phyloP scores from a whole-genome alignment of 768 basidiomycete genomes.

The Coprinopsis cinerea region DNA sequence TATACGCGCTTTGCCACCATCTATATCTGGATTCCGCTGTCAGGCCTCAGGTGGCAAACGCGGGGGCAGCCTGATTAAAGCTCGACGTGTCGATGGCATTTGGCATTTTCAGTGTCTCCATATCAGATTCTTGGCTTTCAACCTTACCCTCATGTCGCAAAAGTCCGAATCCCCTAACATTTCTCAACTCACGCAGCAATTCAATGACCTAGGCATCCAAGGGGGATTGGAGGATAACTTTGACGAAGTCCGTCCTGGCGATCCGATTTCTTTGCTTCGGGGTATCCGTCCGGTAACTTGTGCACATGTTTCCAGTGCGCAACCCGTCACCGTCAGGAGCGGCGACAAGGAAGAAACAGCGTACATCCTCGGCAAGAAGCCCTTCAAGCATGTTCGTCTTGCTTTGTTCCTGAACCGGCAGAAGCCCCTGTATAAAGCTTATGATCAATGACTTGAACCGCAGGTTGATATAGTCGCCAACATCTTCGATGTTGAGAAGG shows the following conservation, averaged over 20 bases:
- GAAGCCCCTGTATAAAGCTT: not conserved
- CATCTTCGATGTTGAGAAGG: not conserved
- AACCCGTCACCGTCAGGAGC: not conserved
- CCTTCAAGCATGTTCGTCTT: not conserved
- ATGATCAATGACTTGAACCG: not conserved
- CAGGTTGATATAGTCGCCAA: conserved; percentile 1
- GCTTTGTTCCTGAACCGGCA: not conserved
- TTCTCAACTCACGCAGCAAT: not conserved
- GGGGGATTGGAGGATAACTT: not conserved
- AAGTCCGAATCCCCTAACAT: not conserved
- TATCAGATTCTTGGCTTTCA: too few species aligned
- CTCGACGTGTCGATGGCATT: too few species aligned
- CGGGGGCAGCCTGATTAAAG: too few species aligned
- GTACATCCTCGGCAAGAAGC: not conserved
- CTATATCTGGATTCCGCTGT: too few species aligned
- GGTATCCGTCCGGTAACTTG: not conserved
- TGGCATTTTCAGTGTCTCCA: too few species aligned
- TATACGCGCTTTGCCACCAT: not conserved
- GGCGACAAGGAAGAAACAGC: not conserved
- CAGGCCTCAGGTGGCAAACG: too few species aligned
- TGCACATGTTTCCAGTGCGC: not conserved
- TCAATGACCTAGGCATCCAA: not conserved
- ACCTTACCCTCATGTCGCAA: not conserved
- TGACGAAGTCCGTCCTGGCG: too few species aligned
- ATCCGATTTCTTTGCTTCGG: too few species aligned